A percentile compares a stretch with the other conserved stretches of the same genome.
Evolutionary conservation across 2,329 filamentous ascomycete species (phyloP).

Genomic region (Arthrinium phaeospermum): DNA sequence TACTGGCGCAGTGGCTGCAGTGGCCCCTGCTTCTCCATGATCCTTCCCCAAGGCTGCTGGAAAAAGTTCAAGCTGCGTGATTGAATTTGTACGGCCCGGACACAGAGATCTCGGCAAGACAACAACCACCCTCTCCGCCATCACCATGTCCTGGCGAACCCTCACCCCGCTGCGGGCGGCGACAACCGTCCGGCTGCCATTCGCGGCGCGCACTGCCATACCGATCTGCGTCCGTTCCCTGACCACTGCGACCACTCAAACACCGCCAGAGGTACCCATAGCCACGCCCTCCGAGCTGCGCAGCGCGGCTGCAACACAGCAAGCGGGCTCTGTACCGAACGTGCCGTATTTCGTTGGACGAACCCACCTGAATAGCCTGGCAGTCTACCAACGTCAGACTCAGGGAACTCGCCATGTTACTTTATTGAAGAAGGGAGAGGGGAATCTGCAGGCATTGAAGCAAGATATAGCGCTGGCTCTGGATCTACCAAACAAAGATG

Average conservation of each 20-base stretch:
- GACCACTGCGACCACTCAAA: neutral
- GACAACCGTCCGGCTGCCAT: neutral
- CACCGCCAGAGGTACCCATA: neutral
- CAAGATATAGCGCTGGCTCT: slow-evolving; percentile 67
- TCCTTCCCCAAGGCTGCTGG: neutral
- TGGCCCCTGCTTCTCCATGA: slow-evolving; percentile 4
- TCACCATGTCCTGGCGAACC: neutral
- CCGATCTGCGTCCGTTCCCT: neutral
- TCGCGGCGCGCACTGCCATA: slow-evolving; percentile 1
- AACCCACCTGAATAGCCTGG: slow-evolving; percentile 72
- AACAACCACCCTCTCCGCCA: neutral
- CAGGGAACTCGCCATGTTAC: slow-evolving; percentile 78
- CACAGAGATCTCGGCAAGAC: neutral
- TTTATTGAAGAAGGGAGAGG: slow-evolving; percentile 78
- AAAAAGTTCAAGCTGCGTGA: slow-evolving; percentile 1
- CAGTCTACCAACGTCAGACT: slow-evolving; percentile 78
- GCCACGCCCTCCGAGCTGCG: neutral
- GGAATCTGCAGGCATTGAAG: slow-evolving; percentile 68
- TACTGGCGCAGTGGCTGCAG: neutral
- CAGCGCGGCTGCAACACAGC: neutral
- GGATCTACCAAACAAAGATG: slow-evolving; percentile 58
- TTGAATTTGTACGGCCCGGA: slow-evolving; percentile 2
- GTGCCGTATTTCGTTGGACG: slow-evolving; percentile 75
- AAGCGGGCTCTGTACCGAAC: slow-evolving; percentile 27
- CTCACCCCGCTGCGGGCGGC: slow-evolving; percentile 6